A percentile compares a stretch with the other conserved stretches of the same genome.
Conservation (phyloP, 2,329 filamentous ascomycete genomes). For the Fusarium redolens region DNA sequence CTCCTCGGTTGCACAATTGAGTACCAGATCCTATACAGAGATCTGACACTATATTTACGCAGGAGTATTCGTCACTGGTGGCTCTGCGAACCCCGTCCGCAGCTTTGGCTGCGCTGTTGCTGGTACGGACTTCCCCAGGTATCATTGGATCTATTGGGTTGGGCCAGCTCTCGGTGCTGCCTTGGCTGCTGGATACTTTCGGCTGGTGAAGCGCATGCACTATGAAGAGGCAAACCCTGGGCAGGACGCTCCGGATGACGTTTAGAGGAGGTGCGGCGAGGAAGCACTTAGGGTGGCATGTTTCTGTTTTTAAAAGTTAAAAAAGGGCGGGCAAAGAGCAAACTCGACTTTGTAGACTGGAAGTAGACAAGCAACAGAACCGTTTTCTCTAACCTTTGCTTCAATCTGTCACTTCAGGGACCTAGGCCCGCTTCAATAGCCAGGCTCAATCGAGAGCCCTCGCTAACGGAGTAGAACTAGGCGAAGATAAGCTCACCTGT, state of each 20-base stretch:
- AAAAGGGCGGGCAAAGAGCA: too few species aligned
- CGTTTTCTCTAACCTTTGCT: not conserved
- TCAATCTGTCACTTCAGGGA: not conserved
- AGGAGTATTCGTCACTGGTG: constrained; percentile 49
- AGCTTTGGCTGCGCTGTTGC: constrained; percentile 58
- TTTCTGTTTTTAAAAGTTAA: not conserved
- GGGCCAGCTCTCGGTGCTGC: constrained; percentile 59
- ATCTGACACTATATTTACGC: constrained; percentile 38
- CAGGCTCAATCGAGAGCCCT: not conserved
- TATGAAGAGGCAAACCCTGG: constrained; percentile 59
- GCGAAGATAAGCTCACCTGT: not conserved
- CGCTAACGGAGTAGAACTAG: not conserved
- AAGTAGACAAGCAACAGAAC: not conserved
- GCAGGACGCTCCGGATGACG: constrained; percentile 42
- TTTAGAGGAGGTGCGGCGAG: not conserved
- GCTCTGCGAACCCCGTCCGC: constrained; percentile 57
- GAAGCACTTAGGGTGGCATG: not conserved
- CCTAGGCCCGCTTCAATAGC: not conserved
- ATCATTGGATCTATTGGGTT: constrained; percentile 63
- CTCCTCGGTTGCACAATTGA: not conserved
- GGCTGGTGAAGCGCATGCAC: constrained; percentile 57
- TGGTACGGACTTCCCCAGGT: constrained; percentile 49
- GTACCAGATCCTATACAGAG: constrained; percentile 35
- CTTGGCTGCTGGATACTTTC: constrained; percentile 58
- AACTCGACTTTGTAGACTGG: not conserved